These are phyloP conservation scores for Coniochaeta ligniaria DNA, from an alignment of 2,329 filamentous ascomycete species.

Conservation along the genomic window DNA sequence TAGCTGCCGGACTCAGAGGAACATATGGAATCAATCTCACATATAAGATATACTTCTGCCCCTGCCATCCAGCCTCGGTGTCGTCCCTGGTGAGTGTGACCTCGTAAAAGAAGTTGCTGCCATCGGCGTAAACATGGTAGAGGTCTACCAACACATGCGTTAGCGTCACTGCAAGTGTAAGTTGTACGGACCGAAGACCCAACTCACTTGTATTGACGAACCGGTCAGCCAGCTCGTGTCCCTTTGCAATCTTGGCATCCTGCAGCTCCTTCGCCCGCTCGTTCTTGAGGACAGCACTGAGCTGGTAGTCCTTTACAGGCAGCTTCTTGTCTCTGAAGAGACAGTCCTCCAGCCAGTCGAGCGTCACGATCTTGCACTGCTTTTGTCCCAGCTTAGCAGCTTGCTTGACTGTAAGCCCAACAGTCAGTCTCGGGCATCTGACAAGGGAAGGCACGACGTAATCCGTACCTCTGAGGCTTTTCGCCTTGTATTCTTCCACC, in stretches of 20 bases:
- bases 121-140: slow-evolving; percentile 60
- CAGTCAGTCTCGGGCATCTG: not conserved
- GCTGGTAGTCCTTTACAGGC: slow-evolving; percentile 29
- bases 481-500: slow-evolving; percentile 49
- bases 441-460: not conserved
- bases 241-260: slow-evolving; percentile 22
- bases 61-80: slow-evolving; percentile 31
- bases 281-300: slow-evolving; percentile 18
- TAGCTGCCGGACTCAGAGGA: not conserved
- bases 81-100: slow-evolving; percentile 51
- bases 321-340: slow-evolving; percentile 18
- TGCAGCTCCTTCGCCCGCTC: slow-evolving; percentile 30
- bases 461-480: slow-evolving; percentile 25
- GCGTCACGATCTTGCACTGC: slow-evolving; percentile 33
- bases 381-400: slow-evolving; percentile 24
- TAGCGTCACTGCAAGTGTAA: not conserved
- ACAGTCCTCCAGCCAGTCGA: slow-evolving; percentile 48
- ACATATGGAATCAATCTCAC: slow-evolving; percentile 32
- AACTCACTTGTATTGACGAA: slow-evolving; percentile 43
- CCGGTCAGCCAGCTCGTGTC: slow-evolving; percentile 25
- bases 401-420: slow-evolving; percentile 23
- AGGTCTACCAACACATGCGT: slow-evolving; percentile 31
- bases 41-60: slow-evolving; percentile 52
- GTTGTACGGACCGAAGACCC: not conserved
- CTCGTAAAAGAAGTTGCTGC: slow-evolving; percentile 54